phyloP scores from a whole-genome alignment of 2,329 filamentous ascomycete species.

The Fonsecaea nubica region DNA sequence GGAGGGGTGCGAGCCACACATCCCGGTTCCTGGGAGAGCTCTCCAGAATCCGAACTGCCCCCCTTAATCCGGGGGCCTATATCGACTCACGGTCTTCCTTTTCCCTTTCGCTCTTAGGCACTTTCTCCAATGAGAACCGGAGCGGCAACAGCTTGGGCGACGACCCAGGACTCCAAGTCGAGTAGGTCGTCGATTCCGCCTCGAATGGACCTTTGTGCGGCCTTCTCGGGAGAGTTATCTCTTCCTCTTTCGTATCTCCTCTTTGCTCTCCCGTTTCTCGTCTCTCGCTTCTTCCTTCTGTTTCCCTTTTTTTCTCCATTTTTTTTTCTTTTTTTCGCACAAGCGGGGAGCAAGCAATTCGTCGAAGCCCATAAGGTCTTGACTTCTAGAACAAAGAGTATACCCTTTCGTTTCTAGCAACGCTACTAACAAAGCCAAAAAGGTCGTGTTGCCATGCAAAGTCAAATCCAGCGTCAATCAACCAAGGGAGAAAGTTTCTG shows the following conservation, averaged over 20 bases:
- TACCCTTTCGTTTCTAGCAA: background rate
- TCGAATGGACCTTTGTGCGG: background rate
- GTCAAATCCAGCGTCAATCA: background rate
- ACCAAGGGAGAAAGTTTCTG: background rate
- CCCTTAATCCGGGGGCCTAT: background rate
- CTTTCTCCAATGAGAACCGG: background rate
- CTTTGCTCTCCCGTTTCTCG: background rate
- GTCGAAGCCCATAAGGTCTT: background rate
- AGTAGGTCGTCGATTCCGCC: conserved; percentile 4
- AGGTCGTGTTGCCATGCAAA: background rate
- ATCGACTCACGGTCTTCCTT: background rate
- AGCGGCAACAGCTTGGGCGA: background rate
- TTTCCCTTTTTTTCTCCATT: background rate
- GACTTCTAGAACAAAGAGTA: background rate
- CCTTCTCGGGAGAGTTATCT: background rate
- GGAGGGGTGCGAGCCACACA: too few species aligned
- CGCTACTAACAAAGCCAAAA: background rate
- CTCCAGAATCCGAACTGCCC: background rate
- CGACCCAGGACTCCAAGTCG: background rate
- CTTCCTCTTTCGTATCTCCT: background rate
- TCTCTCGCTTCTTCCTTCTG: background rate
- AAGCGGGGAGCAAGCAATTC: background rate
- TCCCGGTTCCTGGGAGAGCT: too few species aligned
- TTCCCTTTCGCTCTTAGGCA: background rate
- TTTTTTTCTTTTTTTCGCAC: background rate